phyloP scores from a whole-genome alignment of 2,329 filamentous ascomycete species.

The Bipolaris gigantea region DNA sequence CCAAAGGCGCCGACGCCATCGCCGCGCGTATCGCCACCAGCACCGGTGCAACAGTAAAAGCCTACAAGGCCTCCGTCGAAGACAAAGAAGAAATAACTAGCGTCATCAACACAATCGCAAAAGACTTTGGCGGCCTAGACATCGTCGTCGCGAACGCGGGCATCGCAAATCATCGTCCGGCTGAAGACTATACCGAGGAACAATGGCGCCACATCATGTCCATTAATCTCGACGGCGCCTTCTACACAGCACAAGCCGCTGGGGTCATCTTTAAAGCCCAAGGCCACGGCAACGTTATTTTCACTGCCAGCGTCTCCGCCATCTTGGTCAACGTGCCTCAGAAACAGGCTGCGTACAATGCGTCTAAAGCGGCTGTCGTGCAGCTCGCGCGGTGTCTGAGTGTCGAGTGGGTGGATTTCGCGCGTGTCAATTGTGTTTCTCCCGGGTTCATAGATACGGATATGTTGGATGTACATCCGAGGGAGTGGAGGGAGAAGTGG shows the following conservation, averaged over 20 bases:
- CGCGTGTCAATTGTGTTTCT: constrained; percentile 76
- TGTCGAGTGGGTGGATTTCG: constrained; percentile 30
- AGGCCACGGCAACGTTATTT: constrained; percentile 72
- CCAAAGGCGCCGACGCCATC: constrained; percentile 17
- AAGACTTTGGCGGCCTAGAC: constrained; percentile 44
- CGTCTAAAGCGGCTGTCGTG: constrained; percentile 41
- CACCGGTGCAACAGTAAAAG: constrained; percentile 16
- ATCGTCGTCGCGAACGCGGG: constrained; percentile 48
- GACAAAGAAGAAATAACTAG: constrained; percentile 15
- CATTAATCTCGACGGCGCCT: constrained; percentile 79
- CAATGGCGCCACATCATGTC: constrained; percentile 79
- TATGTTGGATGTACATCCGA: constrained; percentile 39
- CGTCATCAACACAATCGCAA: constrained; percentile 27
- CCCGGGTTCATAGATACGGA: constrained; percentile 88
- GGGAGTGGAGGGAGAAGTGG: constrained; percentile 39
- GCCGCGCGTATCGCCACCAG: constrained; percentile 16
- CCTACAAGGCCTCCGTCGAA: constrained; percentile 20
- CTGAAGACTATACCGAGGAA: constrained; percentile 74
- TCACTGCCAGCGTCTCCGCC: constrained; percentile 68
- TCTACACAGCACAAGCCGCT: constrained; percentile 68
- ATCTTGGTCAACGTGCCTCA: constrained; percentile 59
- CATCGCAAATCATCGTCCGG: constrained; percentile 52
- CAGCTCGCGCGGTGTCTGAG: constrained; percentile 23
- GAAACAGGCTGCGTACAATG: constrained; percentile 81
- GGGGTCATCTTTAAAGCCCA: constrained; percentile 66